Conservation (phyloP, 2,329 filamentous ascomycete genomes). For the Lachnellula cervina region DNA sequence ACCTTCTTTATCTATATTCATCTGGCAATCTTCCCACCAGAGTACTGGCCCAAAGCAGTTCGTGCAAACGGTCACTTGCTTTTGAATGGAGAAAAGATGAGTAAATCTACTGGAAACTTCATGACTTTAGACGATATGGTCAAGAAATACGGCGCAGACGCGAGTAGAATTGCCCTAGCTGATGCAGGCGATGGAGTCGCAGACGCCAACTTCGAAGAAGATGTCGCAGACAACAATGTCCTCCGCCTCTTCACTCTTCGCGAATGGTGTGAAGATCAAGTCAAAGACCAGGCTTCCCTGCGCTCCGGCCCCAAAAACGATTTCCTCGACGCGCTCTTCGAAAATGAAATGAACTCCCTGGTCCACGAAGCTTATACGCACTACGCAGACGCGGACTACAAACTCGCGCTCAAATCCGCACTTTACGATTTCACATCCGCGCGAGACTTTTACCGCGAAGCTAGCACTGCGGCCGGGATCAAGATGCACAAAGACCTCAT, state of each 20-base stretch:
- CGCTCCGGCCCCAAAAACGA: slow-evolving; percentile 69
- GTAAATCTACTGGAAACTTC: slow-evolving; percentile 96
- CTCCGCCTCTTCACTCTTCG: slow-evolving; percentile 75
- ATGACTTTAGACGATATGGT: slow-evolving; percentile 82
- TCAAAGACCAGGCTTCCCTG: slow-evolving; percentile 65
- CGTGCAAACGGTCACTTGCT: slow-evolving; percentile 90
- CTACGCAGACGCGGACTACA: slow-evolving; percentile 77
- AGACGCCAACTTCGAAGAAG: slow-evolving; percentile 96
- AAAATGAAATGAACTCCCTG: slow-evolving; percentile 85
- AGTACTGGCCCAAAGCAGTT: slow-evolving; percentile 84
- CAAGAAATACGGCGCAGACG: slow-evolving; percentile 91
- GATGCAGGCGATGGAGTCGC: slow-evolving; percentile 92
- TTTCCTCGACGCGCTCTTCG: slow-evolving; percentile 85
- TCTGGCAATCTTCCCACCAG: slow-evolving; percentile 76
- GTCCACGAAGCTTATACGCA: slow-evolving; percentile 74
- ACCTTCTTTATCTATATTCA: slow-evolving; percentile 96
- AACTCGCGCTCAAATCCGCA: slow-evolving; percentile 77
- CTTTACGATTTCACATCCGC: slow-evolving; percentile 90
- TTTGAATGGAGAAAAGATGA: slow-evolving; percentile 98
- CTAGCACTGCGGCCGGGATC: slow-evolving; percentile 68
- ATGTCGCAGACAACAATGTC: slow-evolving; percentile 87
- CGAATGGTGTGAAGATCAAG: slow-evolving; percentile 88
- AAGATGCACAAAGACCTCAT: slow-evolving; percentile 83
- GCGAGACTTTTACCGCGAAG: slow-evolving; percentile 86
- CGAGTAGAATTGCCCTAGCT: slow-evolving; percentile 82